Evolutionary conservation across 805 yeast genomes (phyloP).

Genomic region (Schwanniomyces occidentalis): DNA sequence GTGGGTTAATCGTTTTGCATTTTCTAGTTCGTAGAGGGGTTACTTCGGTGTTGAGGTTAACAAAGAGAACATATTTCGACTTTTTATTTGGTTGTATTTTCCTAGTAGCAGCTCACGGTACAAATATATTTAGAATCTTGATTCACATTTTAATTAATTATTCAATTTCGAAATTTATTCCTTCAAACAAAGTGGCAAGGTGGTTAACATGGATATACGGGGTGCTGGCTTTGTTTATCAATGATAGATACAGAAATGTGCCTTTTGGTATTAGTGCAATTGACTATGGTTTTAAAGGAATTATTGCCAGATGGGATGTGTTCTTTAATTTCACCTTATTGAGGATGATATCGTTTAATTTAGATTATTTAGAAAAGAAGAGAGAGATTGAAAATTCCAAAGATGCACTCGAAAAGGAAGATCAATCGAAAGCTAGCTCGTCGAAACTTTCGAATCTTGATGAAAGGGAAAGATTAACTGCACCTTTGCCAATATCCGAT

Average conservation of each 20-base stretch:
- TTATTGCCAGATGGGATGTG: slow-evolving; percentile 93
- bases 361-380: slow-evolving; percentile 63
- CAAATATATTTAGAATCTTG: slow-evolving; percentile 62
- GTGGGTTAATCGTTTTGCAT: slow-evolving; percentile 59
- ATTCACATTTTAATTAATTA: slow-evolving; percentile 59
- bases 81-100: slow-evolving; percentile 68
- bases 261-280: slow-evolving; percentile 55
- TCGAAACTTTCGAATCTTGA: slow-evolving; percentile 27
- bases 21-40: slow-evolving; percentile 44
- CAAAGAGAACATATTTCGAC: slow-evolving; percentile 65
- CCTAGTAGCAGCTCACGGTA: slow-evolving; percentile 76
- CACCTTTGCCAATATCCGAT: slow-evolving; percentile 59
- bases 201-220: slow-evolving; percentile 74
- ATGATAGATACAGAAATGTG: slow-evolving; percentile 62
- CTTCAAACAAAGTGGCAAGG: slow-evolving; percentile 40
- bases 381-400: slow-evolving; percentile 10
- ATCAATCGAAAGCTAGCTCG: slow-evolving; percentile 8
- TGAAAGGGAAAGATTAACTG: slow-evolving; percentile 66
- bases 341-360: slow-evolving; percentile 77
- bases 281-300: slow-evolving; percentile 68
- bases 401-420: slow-evolving; percentile 8
- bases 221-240: slow-evolving; percentile 71
- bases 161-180: slow-evolving; percentile 42
- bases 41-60: slow-evolving; percentile 12
- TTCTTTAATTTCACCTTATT: slow-evolving; percentile 87